Conservation (phyloP, 805 yeast genomes). For the Starmerella ratchasimensis region DNA sequence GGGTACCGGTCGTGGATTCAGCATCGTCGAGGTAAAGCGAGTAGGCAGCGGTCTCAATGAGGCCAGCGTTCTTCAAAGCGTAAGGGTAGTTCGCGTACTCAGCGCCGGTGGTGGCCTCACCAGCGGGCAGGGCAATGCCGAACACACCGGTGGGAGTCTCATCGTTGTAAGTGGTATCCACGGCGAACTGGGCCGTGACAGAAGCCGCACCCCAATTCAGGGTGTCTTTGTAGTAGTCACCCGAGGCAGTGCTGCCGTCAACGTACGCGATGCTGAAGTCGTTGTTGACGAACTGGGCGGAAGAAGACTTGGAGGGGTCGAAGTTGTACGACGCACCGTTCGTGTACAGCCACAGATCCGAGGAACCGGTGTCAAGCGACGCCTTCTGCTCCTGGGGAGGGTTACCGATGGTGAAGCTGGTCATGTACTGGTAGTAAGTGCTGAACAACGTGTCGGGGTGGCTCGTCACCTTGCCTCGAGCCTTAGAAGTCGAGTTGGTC, state of each 20-base stretch:
- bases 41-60: conserved; percentile 31
- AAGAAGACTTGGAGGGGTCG: conserved; percentile 14
- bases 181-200: conserved; percentile 23
- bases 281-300: conserved; percentile 15
- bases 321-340: conserved; percentile 1
- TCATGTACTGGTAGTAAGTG: conserved; percentile 13
- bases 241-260: conserved; percentile 32
- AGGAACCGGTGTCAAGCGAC: conserved; percentile 54
- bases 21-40: conserved; percentile 33
- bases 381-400: conserved; percentile 38
- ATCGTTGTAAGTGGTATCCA: not conserved
- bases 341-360: conserved; percentile 45
- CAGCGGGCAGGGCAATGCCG: conserved; percentile 5
- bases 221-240: conserved; percentile 47
- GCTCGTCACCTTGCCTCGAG: not conserved
- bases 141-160: conserved; percentile 2
- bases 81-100: conserved; percentile 25
- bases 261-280: conserved; percentile 21
- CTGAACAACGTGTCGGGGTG: conserved; percentile 2
- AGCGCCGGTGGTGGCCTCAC: not conserved
- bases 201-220: conserved; percentile 36
- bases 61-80: conserved; percentile 29
- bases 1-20: conserved; percentile 17
- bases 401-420: conserved; percentile 35
- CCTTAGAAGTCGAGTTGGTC: not conserved